phyloP scores from a whole-genome alignment of 345 rosid genomes.

The Litchi chinensis region DNA sequence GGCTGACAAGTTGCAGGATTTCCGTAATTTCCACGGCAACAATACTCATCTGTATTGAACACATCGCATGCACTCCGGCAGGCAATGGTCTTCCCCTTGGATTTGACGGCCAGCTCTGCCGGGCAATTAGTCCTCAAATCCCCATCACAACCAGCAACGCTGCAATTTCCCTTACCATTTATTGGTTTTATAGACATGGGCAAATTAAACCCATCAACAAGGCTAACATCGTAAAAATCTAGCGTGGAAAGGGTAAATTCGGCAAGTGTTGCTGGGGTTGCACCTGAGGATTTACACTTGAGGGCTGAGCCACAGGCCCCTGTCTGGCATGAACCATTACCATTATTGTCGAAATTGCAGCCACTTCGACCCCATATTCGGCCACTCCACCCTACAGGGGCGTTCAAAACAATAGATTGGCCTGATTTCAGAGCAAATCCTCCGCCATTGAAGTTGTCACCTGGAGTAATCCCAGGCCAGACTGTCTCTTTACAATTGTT shows the following conservation, averaged over 20 bases:
- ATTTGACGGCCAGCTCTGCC: slow-evolving; percentile 55
- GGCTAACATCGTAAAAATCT: slow-evolving; percentile 89
- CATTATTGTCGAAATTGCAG: slow-evolving; percentile 62
- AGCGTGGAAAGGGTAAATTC: slow-evolving; percentile 62
- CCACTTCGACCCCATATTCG: slow-evolving; percentile 89
- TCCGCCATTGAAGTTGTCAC: slow-evolving; percentile 52
- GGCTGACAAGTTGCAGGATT: slow-evolving; percentile 62
- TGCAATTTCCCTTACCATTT: slow-evolving; percentile 72
- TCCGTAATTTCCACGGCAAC: slow-evolving; percentile 71
- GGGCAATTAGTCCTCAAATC: slow-evolving; percentile 68
- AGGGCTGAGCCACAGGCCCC: slow-evolving; percentile 70
- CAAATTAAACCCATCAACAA: slow-evolving; percentile 86
- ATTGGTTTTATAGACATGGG: slow-evolving; percentile 64
- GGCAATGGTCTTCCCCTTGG: slow-evolving; percentile 56
- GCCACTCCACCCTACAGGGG: slow-evolving; percentile 82
- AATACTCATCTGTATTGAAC: slow-evolving; percentile 82
- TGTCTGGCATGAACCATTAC: slow-evolving; percentile 71
- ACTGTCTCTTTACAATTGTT: slow-evolving; percentile 66
- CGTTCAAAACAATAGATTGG: slow-evolving; percentile 53
- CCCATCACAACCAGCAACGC: slow-evolving; percentile 58
- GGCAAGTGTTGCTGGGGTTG: slow-evolving; percentile 75
- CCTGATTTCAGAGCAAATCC: slow-evolving; percentile 64
- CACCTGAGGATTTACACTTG: slow-evolving; percentile 62
- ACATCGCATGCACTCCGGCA: slow-evolving; percentile 95
- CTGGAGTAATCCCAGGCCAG: slow-evolving; percentile 81